phyloP scores from a whole-genome alignment of 2,329 filamentous ascomycete genomes.

The Sporothrix brasiliensis region DNA sequence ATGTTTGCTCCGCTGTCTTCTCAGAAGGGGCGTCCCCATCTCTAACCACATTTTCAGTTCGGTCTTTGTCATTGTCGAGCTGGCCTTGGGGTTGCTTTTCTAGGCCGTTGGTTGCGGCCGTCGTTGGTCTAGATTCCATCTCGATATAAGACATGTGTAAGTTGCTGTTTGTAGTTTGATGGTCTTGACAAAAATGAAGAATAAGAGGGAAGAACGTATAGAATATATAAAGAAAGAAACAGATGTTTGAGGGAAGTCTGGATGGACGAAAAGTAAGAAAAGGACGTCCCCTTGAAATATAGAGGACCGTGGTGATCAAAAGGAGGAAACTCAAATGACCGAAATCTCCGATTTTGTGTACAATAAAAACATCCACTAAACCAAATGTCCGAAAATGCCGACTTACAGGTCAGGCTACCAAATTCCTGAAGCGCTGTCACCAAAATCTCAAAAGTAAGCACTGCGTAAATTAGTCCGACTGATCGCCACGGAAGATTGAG shows the following conservation, averaged over 20 bases:
- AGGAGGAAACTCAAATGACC: neutral
- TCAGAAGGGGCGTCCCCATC: neutral
- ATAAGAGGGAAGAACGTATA: neutral
- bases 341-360: neutral
- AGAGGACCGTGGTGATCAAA: neutral
- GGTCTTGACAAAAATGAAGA: neutral
- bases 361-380: neutral
- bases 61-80: neutral
- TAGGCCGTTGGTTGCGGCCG: neutral
- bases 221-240: neutral
- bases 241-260: neutral
- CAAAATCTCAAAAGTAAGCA: neutral
- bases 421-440: neutral
- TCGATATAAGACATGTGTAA: neutral
- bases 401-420: neutral
- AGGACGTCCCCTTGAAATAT: neutral
- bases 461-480: neutral
- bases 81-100: neutral
- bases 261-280: neutral
- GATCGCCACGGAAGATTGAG: neutral
- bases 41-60: neutral
- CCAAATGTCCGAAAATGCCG: conserved; percentile 3
- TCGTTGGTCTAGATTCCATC: conserved; percentile 6
- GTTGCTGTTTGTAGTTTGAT: neutral
- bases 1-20: neutral